Base-by-base conservation (phyloP, 805 yeast species). In the Metschnikowia borealis region DNA sequence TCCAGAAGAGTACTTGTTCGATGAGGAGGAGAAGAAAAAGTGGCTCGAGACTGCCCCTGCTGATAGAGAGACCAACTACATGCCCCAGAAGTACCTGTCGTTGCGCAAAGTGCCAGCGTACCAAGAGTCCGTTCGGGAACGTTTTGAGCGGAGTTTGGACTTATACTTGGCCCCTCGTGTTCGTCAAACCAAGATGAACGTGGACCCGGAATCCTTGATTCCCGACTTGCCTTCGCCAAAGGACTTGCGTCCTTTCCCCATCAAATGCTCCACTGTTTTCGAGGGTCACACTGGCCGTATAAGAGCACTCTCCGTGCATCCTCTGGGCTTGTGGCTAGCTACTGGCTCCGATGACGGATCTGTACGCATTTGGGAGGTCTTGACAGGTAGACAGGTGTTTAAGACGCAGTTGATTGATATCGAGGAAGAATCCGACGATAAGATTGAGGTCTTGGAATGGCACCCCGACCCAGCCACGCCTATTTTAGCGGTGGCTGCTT, bases 291-390 rank as follows among this genome's bases (percentile, higher is more conserved):
- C 72, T 39, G 96, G 85, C 40, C 84, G 84, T 61, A 84, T 94
- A 45, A 84, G 99, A 67, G 77, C 92, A 2, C 63, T 94, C 29
- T 81, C 91, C 7, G 79, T 92, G 44, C 96, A 92, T 65, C 96
- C 96, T 46, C 76, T 83, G 32, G 99, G 99, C 4, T 76, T 86
- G 60, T 94, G 96, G 94, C 74, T 94, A 50, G 99, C 99, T 18
- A 94, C 99, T 3, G 99, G 97, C 51, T 87, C 96, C 15, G 98
- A 94, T 66, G 99, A 94, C 66, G 98, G 98, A 49, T 80, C 91
- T 15, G 91, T 94, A 6, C 80, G 97, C 59, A 79, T 94, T n/a
- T 94, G 99, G 98, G 99, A 94, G 72, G 84, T 90, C 17, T 72
- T 90, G 52, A 89, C 97, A 5, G 99, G 99, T 43, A 84, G 99